Base-by-base conservation (phyloP, 2,329 filamentous ascomycete species). In the Cladosporium sp. region DNA sequence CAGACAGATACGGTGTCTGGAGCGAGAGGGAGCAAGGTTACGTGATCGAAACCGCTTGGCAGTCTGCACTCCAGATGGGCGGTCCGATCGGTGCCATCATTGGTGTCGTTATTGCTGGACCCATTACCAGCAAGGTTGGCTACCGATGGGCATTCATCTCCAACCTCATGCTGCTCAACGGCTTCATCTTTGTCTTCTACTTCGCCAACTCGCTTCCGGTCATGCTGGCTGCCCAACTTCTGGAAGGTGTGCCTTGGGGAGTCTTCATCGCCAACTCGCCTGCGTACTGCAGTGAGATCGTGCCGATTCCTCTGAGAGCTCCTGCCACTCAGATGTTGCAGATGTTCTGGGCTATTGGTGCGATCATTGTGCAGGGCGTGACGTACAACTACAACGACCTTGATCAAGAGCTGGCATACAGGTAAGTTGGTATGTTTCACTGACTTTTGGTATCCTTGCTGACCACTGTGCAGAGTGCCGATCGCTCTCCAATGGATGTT, bases 201-300 rank as follows among this genome's bases (percentile, higher is more conserved):
- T 86, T 84, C 64, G 80, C 74, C 55, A 62, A 79, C 37, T 78
- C 76, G 3, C 73, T 80, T 25, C 62, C 72, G 1, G 69, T 81
- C 55, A 71, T 80, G 52, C 79, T 85, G 65, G 76, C 76, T 4
- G 74, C 78, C 38, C 84, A 87, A 74, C 72, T 84, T 57, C 76
- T 87, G 49, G 83, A 85, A 70, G 84, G 84, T 61, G 67, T 87
- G 4, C 84, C 84, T 2, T 87, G 84, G 84, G 84, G 84, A 25
- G 80, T 87, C 66, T 87, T 87, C 70, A 84, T 86, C 64, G 83
- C 84, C 68, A 86, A 86, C 68, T 79, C 84, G 4, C 84, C 84
- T 0, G 84, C 84, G 6, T 87, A 51, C 49, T 83, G 79, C 71
- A 74, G 73, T 66, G 84, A 87, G 69, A 84, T 87, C 59, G 82